phyloP scores from a whole-genome alignment of 2,329 filamentous ascomycete species.

The Thielaviopsis euricoi region DNA sequence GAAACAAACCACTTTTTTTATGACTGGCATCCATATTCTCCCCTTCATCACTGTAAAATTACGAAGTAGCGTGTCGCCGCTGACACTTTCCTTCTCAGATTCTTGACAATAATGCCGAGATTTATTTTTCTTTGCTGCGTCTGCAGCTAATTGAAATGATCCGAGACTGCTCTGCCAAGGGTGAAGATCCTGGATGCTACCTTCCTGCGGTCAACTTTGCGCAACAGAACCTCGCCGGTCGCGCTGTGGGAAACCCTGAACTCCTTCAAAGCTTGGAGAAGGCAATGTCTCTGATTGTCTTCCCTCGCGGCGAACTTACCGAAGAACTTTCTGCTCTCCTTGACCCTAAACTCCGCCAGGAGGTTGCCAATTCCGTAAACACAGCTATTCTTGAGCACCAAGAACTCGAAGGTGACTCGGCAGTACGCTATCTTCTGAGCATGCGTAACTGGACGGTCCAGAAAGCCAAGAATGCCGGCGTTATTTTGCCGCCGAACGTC shows the following conservation, averaged over 20 bases:
- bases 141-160: slow-evolving; percentile 92
- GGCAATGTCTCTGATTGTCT: slow-evolving; percentile 85
- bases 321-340: slow-evolving; percentile 61
- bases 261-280: slow-evolving; percentile 79
- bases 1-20: slow-evolving; percentile 47
- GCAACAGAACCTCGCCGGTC: slow-evolving; percentile 68
- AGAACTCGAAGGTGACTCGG: slow-evolving; percentile 58
- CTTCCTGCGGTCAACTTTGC: slow-evolving; percentile 72
- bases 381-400: slow-evolving; percentile 66
- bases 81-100: slow-evolving; percentile 41
- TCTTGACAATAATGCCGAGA: slow-evolving; percentile 60
- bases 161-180: slow-evolving; percentile 49
- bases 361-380: slow-evolving; percentile 80
- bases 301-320: slow-evolving; percentile 63
- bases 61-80: neutral
- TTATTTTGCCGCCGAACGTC: neutral
- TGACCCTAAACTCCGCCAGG: slow-evolving; percentile 60
- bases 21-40: slow-evolving; percentile 17
- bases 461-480: slow-evolving; percentile 25
- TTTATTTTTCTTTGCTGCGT: slow-evolving; percentile 81
- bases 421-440: slow-evolving; percentile 65
- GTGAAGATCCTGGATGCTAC: slow-evolving; percentile 47
- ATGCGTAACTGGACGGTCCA: slow-evolving; percentile 75
- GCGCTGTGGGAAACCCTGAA: slow-evolving; percentile 62
- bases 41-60: slow-evolving; percentile 3